Evolutionary conservation across 2,329 filamentous ascomycete genomes (phyloP), one percentile per base, ranked within the genome.

Genomic region (Shiraia bambusicola): DNA sequence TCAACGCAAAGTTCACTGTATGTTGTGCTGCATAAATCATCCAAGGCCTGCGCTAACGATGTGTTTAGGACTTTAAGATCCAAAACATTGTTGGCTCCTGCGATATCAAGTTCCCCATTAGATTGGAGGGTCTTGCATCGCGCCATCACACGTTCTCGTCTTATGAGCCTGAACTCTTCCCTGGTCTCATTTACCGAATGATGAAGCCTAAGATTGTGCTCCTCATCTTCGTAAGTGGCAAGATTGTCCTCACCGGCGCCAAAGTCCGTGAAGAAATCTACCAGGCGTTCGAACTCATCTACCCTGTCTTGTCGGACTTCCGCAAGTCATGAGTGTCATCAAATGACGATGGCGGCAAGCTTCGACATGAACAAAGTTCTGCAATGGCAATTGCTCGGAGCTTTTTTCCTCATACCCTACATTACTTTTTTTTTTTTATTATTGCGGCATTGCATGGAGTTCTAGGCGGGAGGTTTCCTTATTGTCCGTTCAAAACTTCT

Each of bases 161-260:
- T 43, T 98, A 98, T 72, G 93, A 98, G 73, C 93, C 93, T 56
- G 93, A 98, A 69, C 73, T 98, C 70, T 98, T 97, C 81, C 93
- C 93, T 65, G 93, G 93, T 82, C 84, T 98, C 37, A 98, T 98
- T 75, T 98, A 98, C 76, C 90, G 93, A 70, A 98, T 98, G 93
- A 96, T 97, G 79, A 97, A 97, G 79, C 93, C 93, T 14, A 97
- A 97, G 83, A 95, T 97, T 58, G 92, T 97, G 39, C 83, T 97
- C 17, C 77, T 97, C 66, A 96, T 98, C 72, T 97, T 97, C 76
- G 92, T 97, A 63, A 93, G 87, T 64, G 93, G 92, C 66, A 97
- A 97, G 81, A 97, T 97, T 50, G 93, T 97, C 63, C 80, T 97
- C 67, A 97, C 93, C 29, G 93, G 93, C 65, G 93, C 93, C 56